phyloP scores from a whole-genome alignment of 179 eudicot species.

The Drosera spatulata region DNA sequence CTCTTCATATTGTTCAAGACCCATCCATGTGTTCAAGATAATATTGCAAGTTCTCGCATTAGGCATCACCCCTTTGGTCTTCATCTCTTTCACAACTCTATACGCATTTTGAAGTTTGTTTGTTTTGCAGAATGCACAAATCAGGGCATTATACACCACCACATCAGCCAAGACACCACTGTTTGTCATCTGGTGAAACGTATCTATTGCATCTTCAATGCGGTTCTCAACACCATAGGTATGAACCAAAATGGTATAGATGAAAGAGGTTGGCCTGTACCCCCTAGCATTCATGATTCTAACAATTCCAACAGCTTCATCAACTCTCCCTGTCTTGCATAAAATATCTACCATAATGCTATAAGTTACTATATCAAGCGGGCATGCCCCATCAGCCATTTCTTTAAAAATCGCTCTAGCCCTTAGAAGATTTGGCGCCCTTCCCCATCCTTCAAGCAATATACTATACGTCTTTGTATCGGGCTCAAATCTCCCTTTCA shows the following conservation, averaged over 20 bases:
- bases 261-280: slow-evolving; percentile 69
- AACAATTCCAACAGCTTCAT: slow-evolving; percentile 65
- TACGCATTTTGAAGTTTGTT: slow-evolving; percentile 58
- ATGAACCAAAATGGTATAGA: slow-evolving; percentile 77
- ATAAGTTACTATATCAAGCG: slow-evolving; percentile 82
- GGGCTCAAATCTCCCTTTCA: slow-evolving; percentile 49
- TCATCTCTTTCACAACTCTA: slow-evolving; percentile 66
- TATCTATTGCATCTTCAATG: slow-evolving; percentile 76
- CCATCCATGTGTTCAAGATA: slow-evolving; percentile 52
- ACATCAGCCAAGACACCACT: slow-evolving; percentile 60
- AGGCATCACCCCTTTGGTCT: slow-evolving; percentile 42
- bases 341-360: slow-evolving; percentile 84
- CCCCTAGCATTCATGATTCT: slow-evolving; percentile 51
- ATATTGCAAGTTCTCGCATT: slow-evolving; percentile 85
- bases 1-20: slow-evolving; percentile 45
- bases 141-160: slow-evolving; percentile 66
- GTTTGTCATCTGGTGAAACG: slow-evolving; percentile 77
- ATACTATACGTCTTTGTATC: slow-evolving; percentile 74
- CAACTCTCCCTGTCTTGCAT: slow-evolving; percentile 76
- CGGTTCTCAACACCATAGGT: slow-evolving; percentile 72
- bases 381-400: slow-evolving; percentile 57
- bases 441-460: slow-evolving; percentile 91
- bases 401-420: slow-evolving; percentile 66
- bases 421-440: slow-evolving; percentile 76
- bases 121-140: slow-evolving; percentile 81